These are phyloP conservation scores for Xeromyces bisporus DNA, from an alignment of 495 filamentous ascomycete species.

Conservation along the genomic window DNA sequence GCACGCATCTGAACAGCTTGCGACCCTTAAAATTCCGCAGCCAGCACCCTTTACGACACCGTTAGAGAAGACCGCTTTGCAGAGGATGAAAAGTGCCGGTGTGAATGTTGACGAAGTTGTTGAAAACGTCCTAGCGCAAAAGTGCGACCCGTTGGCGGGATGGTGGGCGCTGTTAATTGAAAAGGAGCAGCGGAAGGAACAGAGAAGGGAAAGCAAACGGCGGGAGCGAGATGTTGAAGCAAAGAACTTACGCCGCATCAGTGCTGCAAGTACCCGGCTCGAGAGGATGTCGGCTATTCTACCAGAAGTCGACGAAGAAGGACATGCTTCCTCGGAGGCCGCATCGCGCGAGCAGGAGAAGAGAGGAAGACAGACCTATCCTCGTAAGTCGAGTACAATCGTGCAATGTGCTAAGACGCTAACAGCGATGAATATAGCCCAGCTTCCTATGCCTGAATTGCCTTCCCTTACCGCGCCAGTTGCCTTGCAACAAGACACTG, in stretches of 20 bases:
- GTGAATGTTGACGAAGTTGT: slow-evolving; percentile 90
- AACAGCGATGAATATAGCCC: slow-evolving; percentile 12
- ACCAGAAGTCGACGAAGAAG: slow-evolving; percentile 60
- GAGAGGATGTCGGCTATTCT: slow-evolving; percentile 60
- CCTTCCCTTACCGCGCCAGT: slow-evolving; percentile 51
- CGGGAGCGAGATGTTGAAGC: slow-evolving; percentile 70
- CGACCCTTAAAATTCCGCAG: slow-evolving; percentile 70
- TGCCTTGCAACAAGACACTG: slow-evolving; percentile 20
- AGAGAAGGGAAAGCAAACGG: slow-evolving; percentile 66
- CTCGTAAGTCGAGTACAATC: slow-evolving; percentile 8
- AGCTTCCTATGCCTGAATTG: slow-evolving; percentile 44
- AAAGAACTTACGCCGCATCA: slow-evolving; percentile 63
- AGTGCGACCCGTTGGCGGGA: slow-evolving; percentile 77
- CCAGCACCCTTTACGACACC: slow-evolving; percentile 75
- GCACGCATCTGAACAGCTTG: slow-evolving; percentile 74
- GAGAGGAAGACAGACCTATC: slow-evolving; percentile 39
- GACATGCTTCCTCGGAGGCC: slow-evolving; percentile 18
- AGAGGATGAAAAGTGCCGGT: slow-evolving; percentile 88
- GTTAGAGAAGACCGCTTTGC: slow-evolving; percentile 76
- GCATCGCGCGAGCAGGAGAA: slow-evolving; percentile 28
- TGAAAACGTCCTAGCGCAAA: slow-evolving; percentile 77
- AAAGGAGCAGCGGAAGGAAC: slow-evolving; percentile 85
- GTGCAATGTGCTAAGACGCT: not conserved
- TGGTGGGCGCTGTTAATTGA: slow-evolving; percentile 96
- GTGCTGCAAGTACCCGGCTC: slow-evolving; percentile 68